Conservation (phyloP, 2,329 filamentous ascomycete genomes). For the Fusarium vanettenii region DNA sequence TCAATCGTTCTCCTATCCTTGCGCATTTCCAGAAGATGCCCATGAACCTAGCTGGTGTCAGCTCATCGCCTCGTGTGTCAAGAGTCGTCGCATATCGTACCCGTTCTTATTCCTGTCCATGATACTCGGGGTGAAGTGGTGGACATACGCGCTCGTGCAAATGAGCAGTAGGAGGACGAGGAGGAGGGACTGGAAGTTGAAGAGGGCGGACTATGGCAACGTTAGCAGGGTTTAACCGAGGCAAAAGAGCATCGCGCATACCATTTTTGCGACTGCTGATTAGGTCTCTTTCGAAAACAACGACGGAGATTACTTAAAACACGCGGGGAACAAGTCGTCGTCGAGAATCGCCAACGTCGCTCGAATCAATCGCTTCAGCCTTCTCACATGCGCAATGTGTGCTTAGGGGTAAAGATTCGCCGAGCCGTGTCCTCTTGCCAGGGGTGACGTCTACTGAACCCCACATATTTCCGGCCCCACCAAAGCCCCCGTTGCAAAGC, state of each 20-base stretch:
- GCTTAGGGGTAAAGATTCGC: constrained; percentile 54
- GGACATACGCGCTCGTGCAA: constrained; percentile 94
- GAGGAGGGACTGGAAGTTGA: constrained; percentile 98
- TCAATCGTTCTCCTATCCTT: constrained; percentile 89
- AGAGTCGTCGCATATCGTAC: constrained; percentile 59
- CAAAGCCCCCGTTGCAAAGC: constrained; percentile 26
- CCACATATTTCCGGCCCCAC: constrained; percentile 38
- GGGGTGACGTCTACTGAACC: constrained; percentile 38
- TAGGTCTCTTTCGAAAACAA: background rate
- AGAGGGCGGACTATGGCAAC: constrained; percentile 81
- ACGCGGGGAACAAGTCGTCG: constrained; percentile 7
- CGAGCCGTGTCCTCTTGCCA: constrained; percentile 40
- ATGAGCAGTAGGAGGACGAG: constrained; percentile 94
- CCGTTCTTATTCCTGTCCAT: constrained; percentile 95
- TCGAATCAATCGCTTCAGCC: constrained; percentile 17
- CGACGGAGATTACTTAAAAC: background rate
- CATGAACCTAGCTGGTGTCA: constrained; percentile 66
- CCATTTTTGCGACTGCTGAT: constrained; percentile 40
- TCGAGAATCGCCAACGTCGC: constrained; percentile 7
- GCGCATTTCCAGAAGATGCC: constrained; percentile 98
- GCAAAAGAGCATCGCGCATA: constrained; percentile 12
- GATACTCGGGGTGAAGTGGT: constrained; percentile 87
- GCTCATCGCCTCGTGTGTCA: background rate
- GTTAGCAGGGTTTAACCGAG: constrained; percentile 20
- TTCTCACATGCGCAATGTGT: constrained; percentile 43